Percentiles rank a stretch among this genome's conserved stretches.
Conservation (phyloP, 192 early-diverging fungal genomes). For the Coemansia reversa region DNA sequence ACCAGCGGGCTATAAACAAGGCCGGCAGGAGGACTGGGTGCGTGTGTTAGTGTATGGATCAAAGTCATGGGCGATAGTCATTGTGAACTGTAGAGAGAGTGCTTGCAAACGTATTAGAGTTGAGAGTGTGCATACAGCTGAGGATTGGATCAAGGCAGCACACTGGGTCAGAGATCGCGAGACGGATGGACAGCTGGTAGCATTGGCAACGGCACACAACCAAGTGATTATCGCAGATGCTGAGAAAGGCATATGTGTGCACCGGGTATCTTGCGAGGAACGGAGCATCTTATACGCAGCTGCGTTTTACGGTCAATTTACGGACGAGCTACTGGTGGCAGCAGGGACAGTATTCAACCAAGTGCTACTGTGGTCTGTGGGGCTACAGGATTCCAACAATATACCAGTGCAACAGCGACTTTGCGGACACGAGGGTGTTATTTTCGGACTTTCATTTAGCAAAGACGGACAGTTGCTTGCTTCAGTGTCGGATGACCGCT, state of each 20-base stretch:
- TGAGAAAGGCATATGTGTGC: slow-evolving; percentile 12
- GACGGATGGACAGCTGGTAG: slow-evolving; percentile 24
- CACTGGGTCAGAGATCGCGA: slow-evolving; percentile 60
- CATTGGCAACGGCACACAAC: slow-evolving; percentile 75
- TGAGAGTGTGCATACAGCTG: slow-evolving; percentile 43
- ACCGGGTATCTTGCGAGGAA: slow-evolving; percentile 60
- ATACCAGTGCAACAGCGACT: slow-evolving; percentile 2
- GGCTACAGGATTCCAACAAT: not conserved
- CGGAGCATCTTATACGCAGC: slow-evolving; percentile 76
- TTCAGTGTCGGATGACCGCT: slow-evolving; percentile 82
- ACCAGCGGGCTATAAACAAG: not conserved
- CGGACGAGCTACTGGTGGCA: slow-evolving; percentile 57
- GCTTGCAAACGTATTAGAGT: not conserved
- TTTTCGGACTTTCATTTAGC: slow-evolving; percentile 75
- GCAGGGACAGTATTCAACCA: slow-evolving; percentile 86
- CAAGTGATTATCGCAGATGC: slow-evolving; percentile 62
- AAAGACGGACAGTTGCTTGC: slow-evolving; percentile 57
- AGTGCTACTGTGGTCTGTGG: slow-evolving; percentile 64
- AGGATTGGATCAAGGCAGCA: slow-evolving; percentile 78
- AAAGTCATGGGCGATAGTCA: slow-evolving; percentile 48
- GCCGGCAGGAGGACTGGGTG: not conserved
- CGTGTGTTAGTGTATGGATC: slow-evolving; percentile 53
- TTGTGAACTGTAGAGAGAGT: not conserved
- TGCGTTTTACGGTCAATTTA: slow-evolving; percentile 61
- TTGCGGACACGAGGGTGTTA: slow-evolving; percentile 59